Conservation (phyloP, 345 rosid species). For the Lepidium sativum region DNA sequence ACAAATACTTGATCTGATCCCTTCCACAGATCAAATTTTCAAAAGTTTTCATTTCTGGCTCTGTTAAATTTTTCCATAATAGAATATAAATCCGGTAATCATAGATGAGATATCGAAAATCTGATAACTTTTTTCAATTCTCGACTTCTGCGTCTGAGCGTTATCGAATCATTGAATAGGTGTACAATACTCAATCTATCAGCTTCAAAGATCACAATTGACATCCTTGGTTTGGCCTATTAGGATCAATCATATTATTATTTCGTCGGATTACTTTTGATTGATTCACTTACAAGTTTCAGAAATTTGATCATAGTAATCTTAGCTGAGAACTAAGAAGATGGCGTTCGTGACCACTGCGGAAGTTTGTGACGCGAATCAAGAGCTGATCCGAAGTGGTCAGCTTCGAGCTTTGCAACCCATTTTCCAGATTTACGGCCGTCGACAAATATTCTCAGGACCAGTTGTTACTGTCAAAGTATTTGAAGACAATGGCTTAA, state of each 20-base stretch:
- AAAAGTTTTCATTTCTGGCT: neutral
- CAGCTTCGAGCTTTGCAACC: slow-evolving; percentile 77
- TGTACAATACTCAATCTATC: neutral
- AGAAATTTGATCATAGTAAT: neutral
- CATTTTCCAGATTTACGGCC: slow-evolving; percentile 60
- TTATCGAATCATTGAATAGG: neutral
- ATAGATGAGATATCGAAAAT: neutral
- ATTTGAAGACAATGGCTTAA: slow-evolving; percentile 72
- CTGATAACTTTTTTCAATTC: neutral
- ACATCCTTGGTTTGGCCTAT: neutral
- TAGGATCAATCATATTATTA: neutral
- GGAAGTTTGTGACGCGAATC: slow-evolving; percentile 80
- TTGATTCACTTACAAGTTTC: slow-evolving; percentile 1
- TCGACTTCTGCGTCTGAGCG: neutral
- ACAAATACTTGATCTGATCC: neutral
- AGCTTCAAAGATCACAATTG: neutral
- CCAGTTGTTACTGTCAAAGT: slow-evolving; percentile 72
- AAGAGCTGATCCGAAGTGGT: slow-evolving; percentile 58
- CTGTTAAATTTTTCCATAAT: neutral
- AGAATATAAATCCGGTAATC: neutral
- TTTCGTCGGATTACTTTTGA: neutral
- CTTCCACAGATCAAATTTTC: neutral
- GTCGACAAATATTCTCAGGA: slow-evolving; percentile 68
- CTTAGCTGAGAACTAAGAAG: neutral
- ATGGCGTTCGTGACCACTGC: slow-evolving; percentile 87